Evolutionary conservation across 139 green algal species (phyloP).

Genomic region (Diplosphaera chodatii): DNA sequence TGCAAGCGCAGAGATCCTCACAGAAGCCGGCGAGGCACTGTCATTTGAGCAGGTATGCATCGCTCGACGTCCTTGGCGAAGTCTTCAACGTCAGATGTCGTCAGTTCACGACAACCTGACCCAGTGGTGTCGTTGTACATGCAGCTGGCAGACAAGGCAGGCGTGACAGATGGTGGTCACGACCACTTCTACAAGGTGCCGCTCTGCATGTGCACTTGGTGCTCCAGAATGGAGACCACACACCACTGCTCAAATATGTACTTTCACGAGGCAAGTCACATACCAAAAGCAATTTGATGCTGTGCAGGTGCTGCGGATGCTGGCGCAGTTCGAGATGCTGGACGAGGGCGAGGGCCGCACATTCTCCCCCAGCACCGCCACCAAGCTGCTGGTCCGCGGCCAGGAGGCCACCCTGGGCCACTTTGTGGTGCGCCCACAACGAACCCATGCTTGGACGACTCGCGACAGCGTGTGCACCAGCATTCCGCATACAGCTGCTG

Average conservation of each 20-base stretch:
- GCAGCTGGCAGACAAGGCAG: conserved; percentile 18
- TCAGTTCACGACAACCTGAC: too few species aligned
- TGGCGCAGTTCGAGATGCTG: conserved; percentile 16
- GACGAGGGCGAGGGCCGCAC: conserved; percentile 8
- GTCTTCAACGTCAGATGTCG: too few species aligned
- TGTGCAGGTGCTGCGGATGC: conserved; percentile 12
- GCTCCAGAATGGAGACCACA: too few species aligned
- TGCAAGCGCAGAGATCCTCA: conserved; percentile 12
- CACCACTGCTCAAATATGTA: too few species aligned
- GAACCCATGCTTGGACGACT: too few species aligned
- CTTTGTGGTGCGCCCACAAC: conserved; percentile 13
- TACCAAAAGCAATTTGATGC: too few species aligned
- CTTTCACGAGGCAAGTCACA: too few species aligned
- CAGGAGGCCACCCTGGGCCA: conserved; percentile 17
- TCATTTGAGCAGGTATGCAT: conserved; percentile 9
- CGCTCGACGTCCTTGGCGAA: too few species aligned
- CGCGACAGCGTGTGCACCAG: too few species aligned
- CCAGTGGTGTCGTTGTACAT: not conserved
- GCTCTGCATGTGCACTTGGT: too few species aligned
- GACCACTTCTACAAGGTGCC: conserved; percentile 26
- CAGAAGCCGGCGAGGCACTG: not conserved
- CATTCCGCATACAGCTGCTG: too few species aligned
- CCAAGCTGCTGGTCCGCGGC: conserved; percentile 11
- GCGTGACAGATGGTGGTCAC: conserved; percentile 1
- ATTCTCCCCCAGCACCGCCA: conserved; percentile 16